Evolutionary conservation across 75 land plant genomes (phyloP), one percentile per base, ranked within the genome.

Genomic region (Chamaecyparis obtusa): DNA sequence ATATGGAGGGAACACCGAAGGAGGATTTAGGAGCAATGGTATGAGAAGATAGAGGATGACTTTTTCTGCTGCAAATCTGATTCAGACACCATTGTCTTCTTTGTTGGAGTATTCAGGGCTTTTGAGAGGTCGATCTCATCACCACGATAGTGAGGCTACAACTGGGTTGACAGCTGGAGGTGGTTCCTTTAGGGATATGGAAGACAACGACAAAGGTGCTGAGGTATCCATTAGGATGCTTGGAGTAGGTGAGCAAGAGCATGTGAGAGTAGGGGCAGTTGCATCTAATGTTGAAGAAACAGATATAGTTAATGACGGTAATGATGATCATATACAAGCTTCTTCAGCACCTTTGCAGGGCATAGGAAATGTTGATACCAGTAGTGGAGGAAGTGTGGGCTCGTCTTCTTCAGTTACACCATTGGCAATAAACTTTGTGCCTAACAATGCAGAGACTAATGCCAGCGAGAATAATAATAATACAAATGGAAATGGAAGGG

Each of bases 191-290:
- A 85, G 92, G 49, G 85, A 88, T 64, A 85, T 88, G 54, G 86
- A 80, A 9, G 88, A 54, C 11, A 85, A 85, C 27, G 84, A 88
- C 21, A 60, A 74, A 13, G 92, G 87, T 17, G 96, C 92, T 11
- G 97, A 96, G 90, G 96, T 96, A 30, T 86, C 96, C 0, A 95
- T 96, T 88, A 91, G 96, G 88, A 96, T 96, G 71, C 89, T 95
- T 83, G 93, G 95, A 35, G 92, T 86, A 0, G 92, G 89, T 4
- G 94, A 94, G 54, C 92, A 89, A 14, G 95, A 93, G 57, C 85
- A 89, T n/a, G 87, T 84, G 6, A 85, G 92, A 49, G 87, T 54
- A 39, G 85, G 77, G 69, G 69, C 82, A 71, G 76, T 85, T 35
- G 83, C 54, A 80, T 72, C 88, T 19, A 88, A 85, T 77, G 84